phyloP scores from a whole-genome alignment of 306 rosid species.

The Fragaria nilgerrensis region DNA sequence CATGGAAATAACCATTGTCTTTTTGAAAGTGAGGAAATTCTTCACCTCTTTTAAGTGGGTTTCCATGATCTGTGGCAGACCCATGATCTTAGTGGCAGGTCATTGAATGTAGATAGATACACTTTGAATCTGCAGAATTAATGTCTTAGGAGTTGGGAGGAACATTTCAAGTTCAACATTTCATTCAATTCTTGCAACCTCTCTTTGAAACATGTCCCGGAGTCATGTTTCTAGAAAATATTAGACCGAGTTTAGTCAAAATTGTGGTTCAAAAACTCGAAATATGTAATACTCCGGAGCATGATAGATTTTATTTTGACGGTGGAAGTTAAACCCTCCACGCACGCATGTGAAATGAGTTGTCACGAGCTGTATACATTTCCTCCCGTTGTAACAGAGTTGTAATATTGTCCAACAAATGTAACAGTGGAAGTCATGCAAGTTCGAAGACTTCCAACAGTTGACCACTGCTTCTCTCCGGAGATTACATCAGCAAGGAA shows the following conservation, averaged over 20 bases:
- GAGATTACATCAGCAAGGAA: slow-evolving; percentile 1
- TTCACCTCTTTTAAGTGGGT: background rate
- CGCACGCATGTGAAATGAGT: no score
- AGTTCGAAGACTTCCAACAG: background rate
- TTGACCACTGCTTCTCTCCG: background rate
- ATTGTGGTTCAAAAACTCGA: background rate
- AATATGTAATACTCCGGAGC: background rate
- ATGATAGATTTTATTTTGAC: background rate
- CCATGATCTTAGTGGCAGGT: slow-evolving; percentile 11
- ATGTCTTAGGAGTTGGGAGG: background rate
- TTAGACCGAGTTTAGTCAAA: background rate
- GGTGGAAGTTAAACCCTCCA: no score
- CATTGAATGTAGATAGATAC: background rate
- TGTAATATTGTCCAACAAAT: background rate
- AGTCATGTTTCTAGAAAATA: background rate
- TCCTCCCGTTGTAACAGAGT: background rate
- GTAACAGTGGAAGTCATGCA: background rate
- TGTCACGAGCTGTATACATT: no score
- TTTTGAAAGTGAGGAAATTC: background rate
- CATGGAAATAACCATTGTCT: background rate
- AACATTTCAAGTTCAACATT: background rate
- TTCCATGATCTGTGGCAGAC: background rate
- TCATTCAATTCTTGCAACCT: background rate
- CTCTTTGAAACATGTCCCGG: background rate
- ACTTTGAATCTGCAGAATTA: background rate